Evolutionary conservation across 2,329 filamentous ascomycete genomes (phyloP).

Genomic region (Neonectria hederae): DNA sequence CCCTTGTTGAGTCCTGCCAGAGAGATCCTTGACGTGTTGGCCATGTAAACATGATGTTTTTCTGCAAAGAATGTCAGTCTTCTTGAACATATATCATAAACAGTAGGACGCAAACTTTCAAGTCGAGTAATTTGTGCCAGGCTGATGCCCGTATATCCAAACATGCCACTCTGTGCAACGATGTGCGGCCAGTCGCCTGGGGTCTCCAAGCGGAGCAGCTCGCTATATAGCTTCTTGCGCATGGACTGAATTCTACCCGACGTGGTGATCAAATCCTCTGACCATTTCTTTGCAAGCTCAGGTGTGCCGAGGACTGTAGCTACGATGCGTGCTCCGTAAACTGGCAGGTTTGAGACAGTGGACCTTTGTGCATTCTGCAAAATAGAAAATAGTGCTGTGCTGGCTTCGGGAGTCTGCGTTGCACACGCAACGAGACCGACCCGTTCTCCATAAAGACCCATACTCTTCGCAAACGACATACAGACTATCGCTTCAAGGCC

Average conservation of each 20-base stretch:
- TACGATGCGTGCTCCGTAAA: conserved; percentile 49
- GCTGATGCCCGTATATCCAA: conserved; percentile 58
- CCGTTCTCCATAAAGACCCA: conserved; percentile 55
- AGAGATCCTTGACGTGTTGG: conserved; percentile 50
- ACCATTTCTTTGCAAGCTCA: conserved; percentile 46
- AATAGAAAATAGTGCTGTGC: conserved; percentile 39
- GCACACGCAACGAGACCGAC: conserved; percentile 45
- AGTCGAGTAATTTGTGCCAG: conserved; percentile 55
- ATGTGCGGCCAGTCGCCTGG: conserved; percentile 52
- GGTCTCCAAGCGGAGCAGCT: conserved; percentile 43
- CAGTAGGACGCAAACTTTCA: conserved; percentile 36
- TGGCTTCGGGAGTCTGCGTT: conserved; percentile 21
- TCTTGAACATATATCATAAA: accelerated
- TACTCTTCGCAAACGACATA: conserved; percentile 70
- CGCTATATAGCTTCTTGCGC: conserved; percentile 46
- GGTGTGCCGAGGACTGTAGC: conserved; percentile 44
- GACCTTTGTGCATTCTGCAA: conserved; percentile 47
- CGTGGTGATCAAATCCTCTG: conserved; percentile 49
- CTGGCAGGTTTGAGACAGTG: conserved; percentile 49
- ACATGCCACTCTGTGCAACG: conserved; percentile 52
- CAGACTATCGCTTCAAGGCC: conserved; percentile 62
- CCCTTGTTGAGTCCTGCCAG: conserved; percentile 51
- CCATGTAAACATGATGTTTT: conserved; percentile 51
- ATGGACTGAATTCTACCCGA: conserved; percentile 48
- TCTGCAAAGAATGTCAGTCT: conserved; percentile 32